Evolutionary conservation across 176 grass and related monocot genomes (phyloP).

Genomic region (Hordeum vulgare): DNA sequence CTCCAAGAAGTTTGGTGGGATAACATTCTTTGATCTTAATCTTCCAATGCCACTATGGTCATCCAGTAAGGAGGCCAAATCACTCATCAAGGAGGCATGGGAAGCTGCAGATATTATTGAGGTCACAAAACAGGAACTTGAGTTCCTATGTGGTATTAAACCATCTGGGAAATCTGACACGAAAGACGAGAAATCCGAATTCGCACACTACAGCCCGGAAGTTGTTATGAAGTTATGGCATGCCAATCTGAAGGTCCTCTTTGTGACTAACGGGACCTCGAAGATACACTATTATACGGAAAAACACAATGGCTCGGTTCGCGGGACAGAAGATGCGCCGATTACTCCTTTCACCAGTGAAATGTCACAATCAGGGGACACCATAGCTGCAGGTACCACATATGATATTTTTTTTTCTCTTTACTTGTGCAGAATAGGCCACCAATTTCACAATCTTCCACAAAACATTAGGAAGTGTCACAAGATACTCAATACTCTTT

Average conservation of each 20-base stretch:
- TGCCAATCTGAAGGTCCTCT: constrained; percentile 64
- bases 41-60: constrained; percentile 72
- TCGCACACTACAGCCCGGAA: constrained; percentile 56
- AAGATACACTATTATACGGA: constrained; percentile 83
- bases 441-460: background rate
- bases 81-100: constrained; percentile 62
- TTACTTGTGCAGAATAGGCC: background rate
- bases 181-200: constrained; percentile 38
- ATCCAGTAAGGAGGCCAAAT: constrained; percentile 50
- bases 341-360: constrained; percentile 68
- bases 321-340: constrained; percentile 67
- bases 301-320: constrained; percentile 47
- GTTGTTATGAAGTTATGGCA: constrained; percentile 66
- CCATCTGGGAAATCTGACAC: constrained; percentile 34
- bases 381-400: constrained; percentile 74
- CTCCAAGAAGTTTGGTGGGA: constrained; percentile 55
- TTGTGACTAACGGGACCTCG: constrained; percentile 82
- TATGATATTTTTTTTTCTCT: background rate
- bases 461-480: background rate
- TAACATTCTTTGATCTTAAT: constrained; percentile 80
- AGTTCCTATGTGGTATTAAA: constrained; percentile 64
- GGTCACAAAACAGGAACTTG: constrained; percentile 70
- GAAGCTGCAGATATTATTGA: constrained; percentile 66
- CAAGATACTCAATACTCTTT: background rate
- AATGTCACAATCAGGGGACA: constrained; percentile 79